A percentile compares a stretch with the other conserved stretches of the same genome.
These are phyloP conservation scores for Didymella glomerata DNA, from an alignment of 2,329 filamentous ascomycete species.

Conservation along the genomic window DNA sequence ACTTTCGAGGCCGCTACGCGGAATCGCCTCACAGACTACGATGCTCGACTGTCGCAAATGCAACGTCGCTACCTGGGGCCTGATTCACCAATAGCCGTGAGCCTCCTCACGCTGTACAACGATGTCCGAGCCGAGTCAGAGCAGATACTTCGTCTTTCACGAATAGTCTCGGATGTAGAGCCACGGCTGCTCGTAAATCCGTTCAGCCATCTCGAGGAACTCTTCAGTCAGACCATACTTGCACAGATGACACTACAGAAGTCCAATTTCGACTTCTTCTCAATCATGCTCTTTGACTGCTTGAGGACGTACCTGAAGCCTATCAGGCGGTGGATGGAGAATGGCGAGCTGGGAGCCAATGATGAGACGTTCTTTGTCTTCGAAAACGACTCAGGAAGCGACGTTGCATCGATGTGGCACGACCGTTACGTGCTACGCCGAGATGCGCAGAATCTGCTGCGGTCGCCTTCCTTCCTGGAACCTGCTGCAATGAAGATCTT, in stretches of 20 bases:
- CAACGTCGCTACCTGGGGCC: conserved; percentile 69
- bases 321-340: conserved; percentile 84
- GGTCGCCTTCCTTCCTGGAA: conserved; percentile 78
- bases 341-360: conserved; percentile 71
- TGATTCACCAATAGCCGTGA: conserved; percentile 66
- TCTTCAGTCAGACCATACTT: conserved; percentile 75
- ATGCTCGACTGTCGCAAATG: conserved; percentile 65
- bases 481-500: conserved; percentile 77
- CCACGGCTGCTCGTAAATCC: conserved; percentile 54
- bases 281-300: conserved; percentile 78
- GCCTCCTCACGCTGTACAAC: conserved; percentile 68
- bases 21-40: conserved; percentile 65
- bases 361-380: conserved; percentile 81
- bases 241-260: conserved; percentile 75
- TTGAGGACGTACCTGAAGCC: conserved; percentile 83
- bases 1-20: conserved; percentile 73
- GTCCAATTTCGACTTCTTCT: conserved; percentile 68
- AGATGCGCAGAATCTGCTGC: conserved; percentile 66
- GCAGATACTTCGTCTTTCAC: conserved; percentile 67
- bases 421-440: conserved; percentile 74
- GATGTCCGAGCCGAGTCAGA: conserved; percentile 64
- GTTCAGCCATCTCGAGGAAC: conserved; percentile 79
- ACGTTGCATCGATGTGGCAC: conserved; percentile 76
- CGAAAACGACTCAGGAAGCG: conserved; percentile 63
- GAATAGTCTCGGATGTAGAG: conserved; percentile 67